Percentiles rank a stretch among this genome's conserved stretches.
These are phyloP conservation scores for Stachybotrys echinatus DNA, from an alignment of 2,329 filamentous ascomycete genomes.

Conservation along the genomic window DNA sequence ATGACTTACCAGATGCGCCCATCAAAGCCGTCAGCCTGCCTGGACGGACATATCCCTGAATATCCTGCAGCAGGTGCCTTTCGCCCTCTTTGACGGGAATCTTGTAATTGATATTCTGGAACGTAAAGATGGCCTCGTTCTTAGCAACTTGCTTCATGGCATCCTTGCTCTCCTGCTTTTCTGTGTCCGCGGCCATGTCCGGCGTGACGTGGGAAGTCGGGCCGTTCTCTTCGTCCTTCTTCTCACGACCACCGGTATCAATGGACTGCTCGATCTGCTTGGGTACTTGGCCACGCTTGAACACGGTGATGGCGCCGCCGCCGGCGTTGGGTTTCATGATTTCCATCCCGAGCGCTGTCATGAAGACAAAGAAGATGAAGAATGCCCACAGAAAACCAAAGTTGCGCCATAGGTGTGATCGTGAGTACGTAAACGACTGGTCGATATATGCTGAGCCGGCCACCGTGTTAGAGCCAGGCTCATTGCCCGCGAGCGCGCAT, in stretches of 20 bases:
- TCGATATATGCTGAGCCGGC: constrained; percentile 51
- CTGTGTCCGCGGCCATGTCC: constrained; percentile 43
- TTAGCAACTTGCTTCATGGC: constrained; percentile 47
- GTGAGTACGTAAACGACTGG: constrained; percentile 47
- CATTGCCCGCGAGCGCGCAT: constrained; percentile 45
- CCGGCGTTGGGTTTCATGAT: constrained; percentile 55
- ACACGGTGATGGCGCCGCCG: constrained; percentile 54
- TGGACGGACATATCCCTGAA: constrained; percentile 80
- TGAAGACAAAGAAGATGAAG: constrained; percentile 64
- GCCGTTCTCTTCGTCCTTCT: constrained; percentile 38
- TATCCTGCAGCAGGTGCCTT: constrained; percentile 67
- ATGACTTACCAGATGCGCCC: constrained; percentile 44
- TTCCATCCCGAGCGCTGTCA: constrained; percentile 69
- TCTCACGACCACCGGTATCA: constrained; percentile 38
- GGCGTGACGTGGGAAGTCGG: constrained; percentile 46
- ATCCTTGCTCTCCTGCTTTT: constrained; percentile 20
- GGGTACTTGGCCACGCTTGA: constrained; percentile 59
- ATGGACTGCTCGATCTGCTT: constrained; percentile 52
- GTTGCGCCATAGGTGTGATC: constrained; percentile 65
- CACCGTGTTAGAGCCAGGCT: constrained; percentile 40
- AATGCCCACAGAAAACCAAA: constrained; percentile 76
- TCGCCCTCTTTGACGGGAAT: constrained; percentile 54
- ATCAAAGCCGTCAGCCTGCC: constrained; percentile 77
- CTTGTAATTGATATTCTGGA: constrained; percentile 44
- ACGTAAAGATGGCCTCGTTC: constrained; percentile 56